Evolutionary conservation across 768 basidiomycete genomes (phyloP).

Genomic region (Pholiota microspora): DNA sequence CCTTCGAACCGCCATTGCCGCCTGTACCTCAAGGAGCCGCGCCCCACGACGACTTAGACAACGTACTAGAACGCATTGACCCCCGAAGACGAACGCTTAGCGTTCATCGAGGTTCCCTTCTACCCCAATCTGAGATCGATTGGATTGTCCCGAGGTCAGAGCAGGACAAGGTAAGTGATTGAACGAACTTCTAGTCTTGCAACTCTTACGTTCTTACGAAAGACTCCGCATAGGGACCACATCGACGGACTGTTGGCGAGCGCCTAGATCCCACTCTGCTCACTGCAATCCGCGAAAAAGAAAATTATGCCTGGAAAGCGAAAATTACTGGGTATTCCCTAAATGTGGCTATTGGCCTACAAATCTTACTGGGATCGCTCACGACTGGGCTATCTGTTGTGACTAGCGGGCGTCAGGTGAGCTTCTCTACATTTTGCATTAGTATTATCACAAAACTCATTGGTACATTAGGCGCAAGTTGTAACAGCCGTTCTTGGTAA

Average conservation of each 20-base stretch:
- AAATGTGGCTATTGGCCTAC: conserved; percentile 56
- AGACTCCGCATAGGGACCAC: conserved; percentile 3
- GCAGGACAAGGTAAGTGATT: neutral
- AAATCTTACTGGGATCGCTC: conserved; percentile 63
- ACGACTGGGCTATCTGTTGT: conserved; percentile 62
- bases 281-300: conserved; percentile 42
- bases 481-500: conserved; percentile 36
- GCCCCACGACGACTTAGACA: too few species aligned
- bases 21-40: neutral
- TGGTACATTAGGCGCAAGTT: conserved; percentile 28
- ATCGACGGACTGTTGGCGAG: conserved; percentile 42
- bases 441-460: neutral
- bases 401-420: conserved; percentile 38
- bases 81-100: neutral
- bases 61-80: neutral
- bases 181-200: neutral
- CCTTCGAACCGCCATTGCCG: neutral
- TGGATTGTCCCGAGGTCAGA: conserved; percentile 8
- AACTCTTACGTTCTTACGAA: neutral
- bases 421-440: neutral
- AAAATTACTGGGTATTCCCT: conserved; percentile 33
- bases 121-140: conserved; percentile 7
- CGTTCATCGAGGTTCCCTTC: neutral
- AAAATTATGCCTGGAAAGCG: conserved; percentile 48
- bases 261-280: conserved; percentile 54